A percentile compares a stretch with the other conserved stretches of the same genome.
Conservation (phyloP, 768 basidiomycete species). For the Russula lepida region DNA sequence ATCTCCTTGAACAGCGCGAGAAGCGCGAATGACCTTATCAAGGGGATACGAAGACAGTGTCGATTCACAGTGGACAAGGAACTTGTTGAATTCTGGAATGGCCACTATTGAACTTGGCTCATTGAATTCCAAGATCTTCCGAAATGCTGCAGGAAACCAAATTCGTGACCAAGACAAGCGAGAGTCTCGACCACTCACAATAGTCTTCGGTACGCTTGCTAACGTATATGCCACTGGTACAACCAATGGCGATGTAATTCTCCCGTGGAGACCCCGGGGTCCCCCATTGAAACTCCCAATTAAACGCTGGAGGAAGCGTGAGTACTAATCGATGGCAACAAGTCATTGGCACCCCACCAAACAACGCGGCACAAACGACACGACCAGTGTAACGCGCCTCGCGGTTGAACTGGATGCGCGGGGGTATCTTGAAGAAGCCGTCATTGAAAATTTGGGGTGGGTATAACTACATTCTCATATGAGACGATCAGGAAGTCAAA, state of each 20-base stretch:
- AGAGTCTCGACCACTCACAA: neutral
- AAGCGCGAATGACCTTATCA: neutral
- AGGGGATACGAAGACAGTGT: neutral
- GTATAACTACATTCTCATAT: neutral
- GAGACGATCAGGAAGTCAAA: neutral
- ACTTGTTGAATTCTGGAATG: slow-evolving; percentile 1
- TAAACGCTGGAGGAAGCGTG: neutral
- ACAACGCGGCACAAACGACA: neutral
- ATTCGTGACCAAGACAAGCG: neutral
- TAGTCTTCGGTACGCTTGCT: neutral
- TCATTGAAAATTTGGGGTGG: neutral
- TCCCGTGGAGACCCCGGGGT: neutral
- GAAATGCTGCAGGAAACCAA: neutral
- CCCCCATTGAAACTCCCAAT: neutral
- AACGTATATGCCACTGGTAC: neutral
- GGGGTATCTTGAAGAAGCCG: neutral
- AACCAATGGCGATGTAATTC: neutral
- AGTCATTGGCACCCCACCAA: neutral
- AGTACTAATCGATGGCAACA: neutral
- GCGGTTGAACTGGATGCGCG: neutral
- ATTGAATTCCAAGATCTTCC: neutral
- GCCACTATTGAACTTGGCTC: neutral
- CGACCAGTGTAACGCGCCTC: neutral
- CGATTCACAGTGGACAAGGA: neutral
- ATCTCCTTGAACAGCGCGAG: neutral